Percentiles rank a stretch among this genome's conserved stretches.
phyloP scores from a whole-genome alignment of 768 basidiomycete genomes.

The Pisolithus orientalis region DNA sequence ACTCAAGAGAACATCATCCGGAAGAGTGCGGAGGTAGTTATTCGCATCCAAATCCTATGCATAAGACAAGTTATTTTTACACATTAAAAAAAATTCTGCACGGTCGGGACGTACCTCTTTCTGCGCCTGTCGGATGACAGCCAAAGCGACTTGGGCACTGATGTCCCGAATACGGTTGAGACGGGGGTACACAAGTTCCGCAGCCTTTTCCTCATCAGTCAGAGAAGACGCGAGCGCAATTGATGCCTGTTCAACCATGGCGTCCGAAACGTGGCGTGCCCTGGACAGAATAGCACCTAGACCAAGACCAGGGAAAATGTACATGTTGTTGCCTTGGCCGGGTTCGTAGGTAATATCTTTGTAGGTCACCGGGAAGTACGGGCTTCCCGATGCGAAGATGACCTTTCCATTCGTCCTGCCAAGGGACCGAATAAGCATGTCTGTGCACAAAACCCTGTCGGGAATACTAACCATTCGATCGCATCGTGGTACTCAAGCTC shows the following conservation, averaged over 20 bases:
- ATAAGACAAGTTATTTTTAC: background rate
- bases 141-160: conserved; percentile 52
- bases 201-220: conserved; percentile 45
- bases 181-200: conserved; percentile 62
- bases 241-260: conserved; percentile 64
- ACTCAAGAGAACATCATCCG: conserved; percentile 41
- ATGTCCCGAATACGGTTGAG: conserved; percentile 61
- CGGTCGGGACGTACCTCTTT: conserved; percentile 39
- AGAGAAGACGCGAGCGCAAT: conserved; percentile 56
- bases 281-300: conserved; percentile 56
- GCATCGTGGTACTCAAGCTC: conserved; percentile 61
- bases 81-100: background rate
- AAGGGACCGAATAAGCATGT: background rate
- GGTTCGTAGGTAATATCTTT: conserved; percentile 48
- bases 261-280: conserved; percentile 54
- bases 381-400: conserved; percentile 70
- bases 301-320: conserved; percentile 59
- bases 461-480: conserved; percentile 40
- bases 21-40: conserved; percentile 38
- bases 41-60: conserved; percentile 42
- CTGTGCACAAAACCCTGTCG: background rate
- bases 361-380: conserved; percentile 50
- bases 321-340: conserved; percentile 81
- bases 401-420: conserved; percentile 58
- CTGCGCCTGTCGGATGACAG: conserved; percentile 62